phyloP scores from a whole-genome alignment of 257 asterid species.

The Nicotiana undulata region DNA sequence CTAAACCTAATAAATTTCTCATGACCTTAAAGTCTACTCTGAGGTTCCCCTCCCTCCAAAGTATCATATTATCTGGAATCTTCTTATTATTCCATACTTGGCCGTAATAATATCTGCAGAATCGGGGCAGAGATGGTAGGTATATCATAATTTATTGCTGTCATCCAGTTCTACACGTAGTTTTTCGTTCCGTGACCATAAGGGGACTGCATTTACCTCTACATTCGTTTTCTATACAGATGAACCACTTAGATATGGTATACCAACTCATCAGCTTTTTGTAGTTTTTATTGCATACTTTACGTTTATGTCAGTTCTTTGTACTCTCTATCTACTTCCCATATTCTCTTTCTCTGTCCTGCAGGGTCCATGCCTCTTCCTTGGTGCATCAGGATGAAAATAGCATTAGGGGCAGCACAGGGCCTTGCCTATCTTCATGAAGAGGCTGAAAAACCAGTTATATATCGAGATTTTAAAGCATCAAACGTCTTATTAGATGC shows the following conservation, averaged over 20 bases:
- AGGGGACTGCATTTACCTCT: background rate
- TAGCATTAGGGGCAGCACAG: slow-evolving; percentile 68
- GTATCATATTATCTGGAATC: background rate
- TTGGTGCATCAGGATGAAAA: slow-evolving; percentile 67
- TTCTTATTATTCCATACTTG: background rate
- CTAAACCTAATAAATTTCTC: background rate
- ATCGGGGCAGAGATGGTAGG: background rate
- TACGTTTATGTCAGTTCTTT: background rate
- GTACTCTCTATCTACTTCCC: background rate
- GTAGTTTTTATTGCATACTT: background rate
- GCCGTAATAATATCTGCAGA: background rate
- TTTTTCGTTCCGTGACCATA: background rate
- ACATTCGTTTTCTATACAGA: background rate
- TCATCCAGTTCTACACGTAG: background rate
- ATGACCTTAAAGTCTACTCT: background rate
- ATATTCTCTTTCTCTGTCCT: slow-evolving; percentile 6
- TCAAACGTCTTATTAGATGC: slow-evolving; percentile 62
- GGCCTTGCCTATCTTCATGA: slow-evolving; percentile 86
- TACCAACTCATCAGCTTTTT: background rate
- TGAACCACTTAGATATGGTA: background rate
- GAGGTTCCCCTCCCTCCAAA: background rate
- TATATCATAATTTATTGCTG: background rate
- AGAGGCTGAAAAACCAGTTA: slow-evolving; percentile 73
- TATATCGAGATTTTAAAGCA: slow-evolving; percentile 65
- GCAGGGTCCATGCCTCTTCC: slow-evolving; percentile 69